Evolutionary conservation across 2,329 filamentous ascomycete species (phyloP).

Genomic region (Xylariaceae sp.): DNA sequence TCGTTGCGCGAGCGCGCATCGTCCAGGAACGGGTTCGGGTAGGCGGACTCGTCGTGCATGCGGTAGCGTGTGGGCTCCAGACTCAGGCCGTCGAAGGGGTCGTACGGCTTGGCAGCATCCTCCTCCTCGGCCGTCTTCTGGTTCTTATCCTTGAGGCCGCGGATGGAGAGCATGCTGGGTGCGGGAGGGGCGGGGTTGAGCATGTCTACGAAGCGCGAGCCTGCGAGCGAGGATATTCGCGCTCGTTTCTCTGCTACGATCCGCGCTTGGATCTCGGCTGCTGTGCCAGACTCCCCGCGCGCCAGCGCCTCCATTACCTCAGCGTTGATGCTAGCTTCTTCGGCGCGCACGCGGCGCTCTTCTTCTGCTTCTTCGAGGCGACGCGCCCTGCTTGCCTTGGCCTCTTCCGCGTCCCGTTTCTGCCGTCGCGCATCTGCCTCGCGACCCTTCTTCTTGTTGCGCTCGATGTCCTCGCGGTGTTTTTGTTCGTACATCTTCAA

Average conservation of each 20-base stretch:
- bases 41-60: slow-evolving; percentile 58
- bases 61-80: slow-evolving; percentile 69
- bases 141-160: slow-evolving; percentile 72
- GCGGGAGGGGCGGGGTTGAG: slow-evolving; percentile 35
- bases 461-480: slow-evolving; percentile 70
- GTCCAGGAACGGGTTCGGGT: slow-evolving; percentile 76
- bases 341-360: slow-evolving; percentile 70
- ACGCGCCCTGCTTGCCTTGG: slow-evolving; percentile 65
- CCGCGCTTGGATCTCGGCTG: slow-evolving; percentile 59
- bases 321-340: slow-evolving; percentile 64
- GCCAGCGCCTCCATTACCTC: slow-evolving; percentile 73
- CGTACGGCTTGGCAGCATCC: slow-evolving; percentile 75
- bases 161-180: slow-evolving; percentile 63
- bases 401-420: slow-evolving; percentile 63
- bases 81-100: slow-evolving; percentile 80
- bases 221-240: slow-evolving; percentile 54
- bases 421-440: slow-evolving; percentile 58
- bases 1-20: slow-evolving; percentile 65
- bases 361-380: slow-evolving; percentile 66
- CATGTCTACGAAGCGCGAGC: slow-evolving; percentile 35
- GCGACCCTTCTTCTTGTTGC: slow-evolving; percentile 57
- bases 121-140: slow-evolving; percentile 54
- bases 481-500: slow-evolving; percentile 68
- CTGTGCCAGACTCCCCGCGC: slow-evolving; percentile 60
- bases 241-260: slow-evolving; percentile 75